Evolutionary conservation across 2,329 filamentous ascomycete species (phyloP), one percentile per base, ranked within the genome.

Genomic region (Stenocarpella maydis): DNA sequence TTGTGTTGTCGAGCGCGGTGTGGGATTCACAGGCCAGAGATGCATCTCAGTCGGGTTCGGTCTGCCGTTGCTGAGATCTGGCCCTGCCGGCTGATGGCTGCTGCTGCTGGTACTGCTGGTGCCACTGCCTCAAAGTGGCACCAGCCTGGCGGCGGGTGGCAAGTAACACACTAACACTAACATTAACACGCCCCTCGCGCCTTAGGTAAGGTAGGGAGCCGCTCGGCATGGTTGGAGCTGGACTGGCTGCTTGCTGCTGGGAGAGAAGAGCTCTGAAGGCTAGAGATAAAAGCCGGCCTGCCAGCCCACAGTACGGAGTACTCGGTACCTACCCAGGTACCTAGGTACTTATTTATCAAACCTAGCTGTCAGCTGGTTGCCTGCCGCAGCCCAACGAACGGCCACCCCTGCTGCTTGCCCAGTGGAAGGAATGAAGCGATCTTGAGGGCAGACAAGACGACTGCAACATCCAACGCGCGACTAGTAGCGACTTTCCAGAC

Each of bases 71-170:
- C 50, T 66, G 67, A 66, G 69, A 71, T 71, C 69, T 71, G 69
- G 69, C 69, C 69, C 69, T 71, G 69, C 60, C 69, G 58, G 21
- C 65, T 71, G 69, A 54, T 65, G 58, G 21, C 45, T 69, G 54
- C 49, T 50, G 41, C 34, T 34, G 31, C 34, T 41, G 52, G 26
- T 37, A 26, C 28, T 37, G 55, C 55, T 49, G 41, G 26, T 34
- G 41, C 39, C 50, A 19, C 49, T 60, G 21, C 39, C 37, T 60
- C 63, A 70, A 55, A 70, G 65, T 70, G 65, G 69, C 69, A 70
- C 69, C n/a, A n/a, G n/a, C n/a, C n/a, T n/a, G n/a, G n/a, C n/a
- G n/a, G n/a, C n/a, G n/a, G n/a, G n/a, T n/a, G n/a, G n/a, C n/a
- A n/a, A n/a, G n/a, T n/a, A n/a, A n/a, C n/a, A n/a, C n/a, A n/a